These are phyloP conservation scores for Termitomyces sp. DNA, from an alignment of 768 basidiomycete species.

Conservation along the genomic window DNA sequence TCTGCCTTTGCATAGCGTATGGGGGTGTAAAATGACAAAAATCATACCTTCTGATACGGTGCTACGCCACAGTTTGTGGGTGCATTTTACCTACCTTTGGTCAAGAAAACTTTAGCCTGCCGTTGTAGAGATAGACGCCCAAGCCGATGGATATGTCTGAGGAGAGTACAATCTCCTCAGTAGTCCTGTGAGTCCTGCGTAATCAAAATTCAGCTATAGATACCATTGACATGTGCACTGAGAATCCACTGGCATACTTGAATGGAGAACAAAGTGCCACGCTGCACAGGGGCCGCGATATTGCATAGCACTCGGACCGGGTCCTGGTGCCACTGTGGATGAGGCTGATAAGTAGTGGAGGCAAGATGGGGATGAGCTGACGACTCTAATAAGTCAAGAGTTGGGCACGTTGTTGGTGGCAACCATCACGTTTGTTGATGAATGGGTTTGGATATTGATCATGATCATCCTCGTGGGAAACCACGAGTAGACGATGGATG, in stretches of 20 bases:
- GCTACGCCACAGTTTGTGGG: constrained; percentile 14
- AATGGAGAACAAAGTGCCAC: too few species aligned
- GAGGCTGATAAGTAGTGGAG: not conserved
- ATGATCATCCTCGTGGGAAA: not conserved
- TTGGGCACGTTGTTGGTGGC: not conserved
- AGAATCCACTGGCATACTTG: not conserved
- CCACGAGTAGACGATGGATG: not conserved
- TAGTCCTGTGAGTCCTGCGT: too few species aligned
- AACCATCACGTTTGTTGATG: not conserved
- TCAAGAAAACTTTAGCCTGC: not conserved
- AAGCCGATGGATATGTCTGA: not conserved
- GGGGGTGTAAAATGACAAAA: not conserved
- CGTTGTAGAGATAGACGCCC: not conserved
- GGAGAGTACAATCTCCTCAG: too few species aligned
- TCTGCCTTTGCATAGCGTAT: not conserved
- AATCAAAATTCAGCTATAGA: too few species aligned
- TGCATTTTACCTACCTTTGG: not conserved
- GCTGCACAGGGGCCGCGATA: too few species aligned
- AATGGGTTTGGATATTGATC: not conserved
- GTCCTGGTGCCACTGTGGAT: not conserved
- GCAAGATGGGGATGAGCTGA: not conserved
- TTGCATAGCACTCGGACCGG: not conserved
- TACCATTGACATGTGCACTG: not conserved
- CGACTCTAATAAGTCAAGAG: not conserved
- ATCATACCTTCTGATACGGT: not conserved